These are phyloP conservation scores for Radiomyces spectabilis DNA, from an alignment of 192 early-diverging fungal genomes.

Conservation along the genomic window DNA sequence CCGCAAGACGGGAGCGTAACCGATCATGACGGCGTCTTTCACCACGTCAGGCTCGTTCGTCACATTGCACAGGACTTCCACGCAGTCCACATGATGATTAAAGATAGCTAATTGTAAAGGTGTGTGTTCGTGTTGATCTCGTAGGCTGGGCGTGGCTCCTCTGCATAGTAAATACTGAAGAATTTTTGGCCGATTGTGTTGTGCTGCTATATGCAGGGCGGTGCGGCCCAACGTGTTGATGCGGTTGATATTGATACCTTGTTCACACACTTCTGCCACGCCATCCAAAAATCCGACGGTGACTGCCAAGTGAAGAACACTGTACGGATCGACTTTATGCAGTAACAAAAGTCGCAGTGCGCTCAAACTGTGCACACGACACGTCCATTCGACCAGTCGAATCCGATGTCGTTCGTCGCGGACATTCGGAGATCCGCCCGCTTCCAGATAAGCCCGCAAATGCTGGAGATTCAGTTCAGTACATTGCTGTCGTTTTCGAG, in stretches of 20 bases:
- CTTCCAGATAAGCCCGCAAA: conserved; percentile 2
- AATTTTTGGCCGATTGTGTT: not conserved
- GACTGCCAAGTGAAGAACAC: not conserved
- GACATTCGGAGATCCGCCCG: conserved; percentile 4
- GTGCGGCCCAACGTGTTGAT: conserved; percentile 5
- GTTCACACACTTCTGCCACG: not conserved
- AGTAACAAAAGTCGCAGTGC: conserved; percentile 5
- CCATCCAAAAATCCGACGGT: not conserved
- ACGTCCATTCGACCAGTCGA: conserved; percentile 13
- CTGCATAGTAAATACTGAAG: not conserved
- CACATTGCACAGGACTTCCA: conserved; percentile 6
- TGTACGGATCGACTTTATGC: not conserved
- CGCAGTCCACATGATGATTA: conserved; percentile 5
- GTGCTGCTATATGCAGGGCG: conserved; percentile 9
- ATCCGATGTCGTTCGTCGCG: not conserved
- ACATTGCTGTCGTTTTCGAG: conserved; percentile 2
- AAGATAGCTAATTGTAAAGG: conserved; percentile 16
- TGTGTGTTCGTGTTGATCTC: conserved; percentile 1
- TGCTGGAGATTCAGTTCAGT: not conserved
- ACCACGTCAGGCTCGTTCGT: conserved; percentile 7
- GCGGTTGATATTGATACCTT: not conserved
- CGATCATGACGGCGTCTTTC: conserved; percentile 6
- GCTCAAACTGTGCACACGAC: conserved; percentile 1
- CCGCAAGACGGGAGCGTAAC: conserved; percentile 1
- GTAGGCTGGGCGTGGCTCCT: conserved; percentile 8